phyloP scores from a whole-genome alignment of 305 asterid genomes.

The Solanum aculeatissimum region DNA sequence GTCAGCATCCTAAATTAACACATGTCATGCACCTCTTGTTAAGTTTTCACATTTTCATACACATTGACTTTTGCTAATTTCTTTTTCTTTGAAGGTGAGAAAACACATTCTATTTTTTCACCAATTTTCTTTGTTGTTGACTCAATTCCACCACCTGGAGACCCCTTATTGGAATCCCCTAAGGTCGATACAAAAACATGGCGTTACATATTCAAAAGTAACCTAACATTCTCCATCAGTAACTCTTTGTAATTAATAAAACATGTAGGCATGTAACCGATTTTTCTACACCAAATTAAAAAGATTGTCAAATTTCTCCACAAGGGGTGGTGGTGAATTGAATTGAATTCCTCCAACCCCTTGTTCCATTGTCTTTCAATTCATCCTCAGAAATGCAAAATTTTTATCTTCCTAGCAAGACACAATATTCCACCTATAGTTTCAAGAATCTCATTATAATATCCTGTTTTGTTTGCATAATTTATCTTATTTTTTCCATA shows the following conservation, averaged over 20 bases:
- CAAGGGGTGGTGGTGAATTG: not conserved
- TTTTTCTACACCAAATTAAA: not conserved
- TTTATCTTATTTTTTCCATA: slow-evolving; percentile 22
- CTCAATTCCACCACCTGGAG: not conserved
- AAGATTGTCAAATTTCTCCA: not conserved
- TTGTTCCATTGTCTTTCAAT: not conserved
- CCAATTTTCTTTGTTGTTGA: not conserved
- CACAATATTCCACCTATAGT: slow-evolving; percentile 8
- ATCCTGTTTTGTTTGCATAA: slow-evolving; percentile 14
- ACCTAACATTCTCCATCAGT: not conserved
- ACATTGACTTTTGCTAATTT: not conserved
- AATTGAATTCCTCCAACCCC: not conserved
- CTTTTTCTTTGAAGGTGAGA: not conserved
- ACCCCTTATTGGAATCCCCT: not conserved
- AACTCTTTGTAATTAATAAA: not conserved
- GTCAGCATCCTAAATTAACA: not conserved
- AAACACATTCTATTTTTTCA: not conserved
- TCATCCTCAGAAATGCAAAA: slow-evolving; percentile 19
- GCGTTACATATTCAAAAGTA: not conserved
- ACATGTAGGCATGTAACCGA: not conserved
- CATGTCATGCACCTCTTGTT: not conserved
- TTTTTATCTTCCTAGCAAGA: slow-evolving; percentile 7
- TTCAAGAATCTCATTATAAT: slow-evolving; percentile 15
- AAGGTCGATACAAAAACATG: not conserved
- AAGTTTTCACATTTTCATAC: not conserved